These are phyloP conservation scores for Tulasnella calospora DNA, from an alignment of 768 basidiomycete species.

Conservation along the genomic window DNA sequence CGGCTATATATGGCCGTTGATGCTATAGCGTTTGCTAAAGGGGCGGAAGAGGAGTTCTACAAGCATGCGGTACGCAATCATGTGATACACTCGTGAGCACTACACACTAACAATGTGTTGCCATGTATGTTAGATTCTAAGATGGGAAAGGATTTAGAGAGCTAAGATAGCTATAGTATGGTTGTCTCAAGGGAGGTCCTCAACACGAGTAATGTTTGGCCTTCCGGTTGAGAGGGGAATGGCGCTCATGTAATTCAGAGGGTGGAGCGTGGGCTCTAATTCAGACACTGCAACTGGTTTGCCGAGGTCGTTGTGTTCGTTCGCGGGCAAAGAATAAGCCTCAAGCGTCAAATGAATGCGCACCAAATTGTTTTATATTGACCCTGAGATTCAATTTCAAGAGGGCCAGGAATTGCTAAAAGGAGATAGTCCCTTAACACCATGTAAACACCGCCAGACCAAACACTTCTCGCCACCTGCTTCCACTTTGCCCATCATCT, in stretches of 20 bases:
- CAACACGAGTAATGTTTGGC: too few relatives aligned
- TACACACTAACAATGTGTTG: background rate
- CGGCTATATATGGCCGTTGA: background rate
- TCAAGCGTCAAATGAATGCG: too few relatives aligned
- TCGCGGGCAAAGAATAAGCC: too few relatives aligned
- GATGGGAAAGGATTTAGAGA: background rate
- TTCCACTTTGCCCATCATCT: background rate
- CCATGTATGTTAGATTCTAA: background rate
- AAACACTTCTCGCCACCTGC: background rate
- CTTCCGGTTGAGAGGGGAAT: too few relatives aligned
- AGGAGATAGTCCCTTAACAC: background rate
- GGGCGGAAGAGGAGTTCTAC: background rate
- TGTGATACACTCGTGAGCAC: background rate
- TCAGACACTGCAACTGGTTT: too few relatives aligned
- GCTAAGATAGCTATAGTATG: background rate
- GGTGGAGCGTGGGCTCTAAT: too few relatives aligned
- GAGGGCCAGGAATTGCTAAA: background rate
- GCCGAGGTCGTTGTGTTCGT: too few relatives aligned
- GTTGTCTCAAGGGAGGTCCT: background rate
- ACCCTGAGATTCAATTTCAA: background rate
- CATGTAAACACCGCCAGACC: background rate
- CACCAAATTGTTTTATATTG: too few relatives aligned
- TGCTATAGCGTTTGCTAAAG: background rate
- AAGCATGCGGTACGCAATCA: background rate
- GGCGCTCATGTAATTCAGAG: too few relatives aligned